Conservation (phyloP, 345 rosid species). For the Dimocarpus longan region DNA sequence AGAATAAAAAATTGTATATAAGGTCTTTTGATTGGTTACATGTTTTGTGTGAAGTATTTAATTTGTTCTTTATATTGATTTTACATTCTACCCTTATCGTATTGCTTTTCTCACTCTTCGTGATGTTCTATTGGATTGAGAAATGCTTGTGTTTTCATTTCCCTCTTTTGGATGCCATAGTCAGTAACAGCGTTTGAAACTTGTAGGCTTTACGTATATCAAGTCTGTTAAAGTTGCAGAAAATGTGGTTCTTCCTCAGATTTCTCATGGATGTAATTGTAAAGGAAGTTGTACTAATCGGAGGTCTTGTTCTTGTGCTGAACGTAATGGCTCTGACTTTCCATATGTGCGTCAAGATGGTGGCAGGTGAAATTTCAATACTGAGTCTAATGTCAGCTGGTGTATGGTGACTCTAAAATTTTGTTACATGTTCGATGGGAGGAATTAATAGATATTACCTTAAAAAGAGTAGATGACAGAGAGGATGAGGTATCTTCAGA, state of each 20-base stretch:
- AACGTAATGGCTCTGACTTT: constrained; percentile 57
- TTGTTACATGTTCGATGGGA: background rate
- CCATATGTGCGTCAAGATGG: constrained; percentile 60
- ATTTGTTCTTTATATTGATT: background rate
- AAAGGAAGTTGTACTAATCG: constrained; percentile 49
- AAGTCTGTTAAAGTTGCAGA: constrained; percentile 44
- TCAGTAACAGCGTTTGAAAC: background rate
- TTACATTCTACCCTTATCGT: background rate
- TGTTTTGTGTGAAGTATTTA: background rate
- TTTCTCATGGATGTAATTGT: constrained; percentile 47
- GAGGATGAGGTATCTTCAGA: background rate
- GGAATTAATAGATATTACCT: background rate
- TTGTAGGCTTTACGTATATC: constrained; percentile 51
- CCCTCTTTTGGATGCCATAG: background rate
- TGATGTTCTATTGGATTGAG: background rate
- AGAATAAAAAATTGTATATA: background rate
- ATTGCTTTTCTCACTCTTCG: background rate
- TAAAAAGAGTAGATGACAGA: background rate
- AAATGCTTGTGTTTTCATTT: background rate
- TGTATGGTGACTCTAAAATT: background rate
- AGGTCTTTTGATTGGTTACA: background rate
- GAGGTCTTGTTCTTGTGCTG: constrained; percentile 57
- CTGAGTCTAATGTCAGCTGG: background rate
- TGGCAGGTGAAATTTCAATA: constrained; percentile 50
- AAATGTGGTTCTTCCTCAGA: constrained; percentile 42